phyloP scores from a whole-genome alignment of 805 yeast genomes.

The Suhomyces sp. region DNA sequence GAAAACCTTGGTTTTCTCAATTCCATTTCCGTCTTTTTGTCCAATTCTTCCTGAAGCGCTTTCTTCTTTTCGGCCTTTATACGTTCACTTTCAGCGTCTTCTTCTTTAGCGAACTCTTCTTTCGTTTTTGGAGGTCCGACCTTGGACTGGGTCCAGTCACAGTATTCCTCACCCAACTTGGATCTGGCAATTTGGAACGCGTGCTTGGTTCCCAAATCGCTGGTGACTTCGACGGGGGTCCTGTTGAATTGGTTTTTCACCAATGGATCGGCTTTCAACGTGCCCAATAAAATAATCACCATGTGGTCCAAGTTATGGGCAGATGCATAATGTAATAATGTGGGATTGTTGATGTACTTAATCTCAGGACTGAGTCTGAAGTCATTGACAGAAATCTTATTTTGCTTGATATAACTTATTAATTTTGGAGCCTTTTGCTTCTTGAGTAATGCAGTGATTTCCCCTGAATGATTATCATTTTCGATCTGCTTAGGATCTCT shows the following conservation, averaged over 20 bases:
- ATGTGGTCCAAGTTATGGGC: conserved; percentile 65
- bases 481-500: conserved; percentile 26
- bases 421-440: conserved; percentile 78
- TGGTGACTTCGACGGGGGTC: conserved; percentile 68
- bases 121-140: conserved; percentile 61
- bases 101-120: conserved; percentile 52
- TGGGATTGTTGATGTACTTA: conserved; percentile 59
- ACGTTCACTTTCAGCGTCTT: conserved; percentile 32
- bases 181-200: conserved; percentile 69
- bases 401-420: conserved; percentile 56
- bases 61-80: conserved; percentile 40
- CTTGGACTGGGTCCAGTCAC: conserved; percentile 68
- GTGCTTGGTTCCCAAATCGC: conserved; percentile 43
- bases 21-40: conserved; percentile 41
- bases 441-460: conserved; percentile 58
- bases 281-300: conserved; percentile 60
- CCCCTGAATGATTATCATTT: conserved; percentile 53
- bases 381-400: conserved; percentile 50
- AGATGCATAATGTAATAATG: conserved; percentile 77
- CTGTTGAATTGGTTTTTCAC: conserved; percentile 51
- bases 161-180: conserved; percentile 64
- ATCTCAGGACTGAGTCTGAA: conserved; percentile 54
- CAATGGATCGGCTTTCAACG: conserved; percentile 71
- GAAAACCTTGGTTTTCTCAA: conserved; percentile 31
- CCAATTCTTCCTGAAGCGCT: conserved; percentile 45